Evolutionary conservation across 495 filamentous ascomycete species (phyloP), one percentile per base, ranked within the genome.

Genomic region (Hypoxylon perforatum): DNA sequence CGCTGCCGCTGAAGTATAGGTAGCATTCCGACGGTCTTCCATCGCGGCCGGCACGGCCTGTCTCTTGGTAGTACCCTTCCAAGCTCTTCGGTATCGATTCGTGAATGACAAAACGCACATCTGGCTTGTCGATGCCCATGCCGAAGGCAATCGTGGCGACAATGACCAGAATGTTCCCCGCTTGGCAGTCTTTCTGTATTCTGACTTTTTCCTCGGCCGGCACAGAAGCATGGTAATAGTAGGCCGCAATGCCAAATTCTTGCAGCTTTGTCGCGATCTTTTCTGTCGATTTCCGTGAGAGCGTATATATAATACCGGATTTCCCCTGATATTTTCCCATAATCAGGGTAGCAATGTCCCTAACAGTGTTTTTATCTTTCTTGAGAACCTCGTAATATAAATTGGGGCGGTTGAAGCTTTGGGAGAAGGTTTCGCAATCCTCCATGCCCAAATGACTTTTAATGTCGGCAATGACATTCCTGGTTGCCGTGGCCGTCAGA

Each of bases 141-240:
- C 95, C 95, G 73, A 99, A 99, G 22, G 95, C 95, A 75, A 98
- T 97, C 0, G 95, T 99, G 14, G 95, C 96, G 23, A 99, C 95
- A 22, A 99, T 94, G 33, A 99, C 92, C 61, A 96, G 88, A 63
- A 86, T 84, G 60, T 79, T 78, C 1, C 93, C 91, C 19, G 75
- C 73, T 72, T 98, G 96, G 96, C 95, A 99, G 3, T 87, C 69
- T 56, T 83, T 84, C 72, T 97, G 96, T 6, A 93, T 82, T 7
- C 82, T 54, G 0, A 78, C 76, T 74, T 91, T 94, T 15, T 90
- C 84, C 8, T 83, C 69, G 0, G 88, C 58, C 2, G 85, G 76
- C 77, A 98, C 87, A 5, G 82, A 84, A 9, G 94, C 94, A 76
- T 99, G 95, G 72, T 95, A 99, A 74, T 96, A 88, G 12, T 86